These are phyloP conservation scores for Sarocladium brachiariae DNA, from an alignment of 2,329 filamentous ascomycete genomes.

Conservation along the genomic window DNA sequence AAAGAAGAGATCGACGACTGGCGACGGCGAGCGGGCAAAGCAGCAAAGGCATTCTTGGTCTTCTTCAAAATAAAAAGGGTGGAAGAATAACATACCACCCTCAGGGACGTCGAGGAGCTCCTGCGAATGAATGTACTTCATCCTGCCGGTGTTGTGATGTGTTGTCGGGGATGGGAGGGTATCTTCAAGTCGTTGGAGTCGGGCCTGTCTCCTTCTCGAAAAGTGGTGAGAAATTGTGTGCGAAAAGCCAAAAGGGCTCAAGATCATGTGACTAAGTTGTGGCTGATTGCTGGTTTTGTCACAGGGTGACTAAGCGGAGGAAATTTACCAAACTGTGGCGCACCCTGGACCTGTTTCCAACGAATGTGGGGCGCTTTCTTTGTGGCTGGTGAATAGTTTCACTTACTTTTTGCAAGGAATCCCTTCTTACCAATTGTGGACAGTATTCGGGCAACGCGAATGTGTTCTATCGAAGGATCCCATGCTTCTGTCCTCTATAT, in stretches of 20 bases:
- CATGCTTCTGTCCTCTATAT: too few species aligned
- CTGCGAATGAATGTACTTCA: conserved; percentile 99
- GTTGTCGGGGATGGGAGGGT: conserved; percentile 35
- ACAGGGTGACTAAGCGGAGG: not conserved
- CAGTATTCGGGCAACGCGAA: too few species aligned
- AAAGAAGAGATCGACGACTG: not conserved
- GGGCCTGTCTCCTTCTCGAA: conserved; percentile 26
- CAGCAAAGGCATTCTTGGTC: too few species aligned
- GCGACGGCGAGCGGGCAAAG: not conserved
- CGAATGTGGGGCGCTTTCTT: not conserved
- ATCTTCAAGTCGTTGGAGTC: conserved; percentile 27
- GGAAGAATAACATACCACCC: conserved; percentile 66
- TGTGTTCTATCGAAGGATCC: too few species aligned
- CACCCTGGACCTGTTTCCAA: too few species aligned
- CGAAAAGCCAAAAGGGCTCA: conserved; percentile 31
- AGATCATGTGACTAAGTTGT: conserved; percentile 24
- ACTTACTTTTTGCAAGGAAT: too few species aligned
- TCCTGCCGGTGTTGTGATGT: conserved; percentile 62
- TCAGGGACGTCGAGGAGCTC: conserved; percentile 94
- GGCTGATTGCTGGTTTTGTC: not conserved
- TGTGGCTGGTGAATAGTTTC: not conserved
- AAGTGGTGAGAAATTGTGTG: conserved; percentile 11
- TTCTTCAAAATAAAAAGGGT: not conserved
- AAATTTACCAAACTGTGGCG: not conserved
- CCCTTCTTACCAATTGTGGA: too few species aligned